These are phyloP conservation scores for Trypanosoma avium DNA, from an alignment of 208 protist species.

Conservation along the genomic window DNA sequence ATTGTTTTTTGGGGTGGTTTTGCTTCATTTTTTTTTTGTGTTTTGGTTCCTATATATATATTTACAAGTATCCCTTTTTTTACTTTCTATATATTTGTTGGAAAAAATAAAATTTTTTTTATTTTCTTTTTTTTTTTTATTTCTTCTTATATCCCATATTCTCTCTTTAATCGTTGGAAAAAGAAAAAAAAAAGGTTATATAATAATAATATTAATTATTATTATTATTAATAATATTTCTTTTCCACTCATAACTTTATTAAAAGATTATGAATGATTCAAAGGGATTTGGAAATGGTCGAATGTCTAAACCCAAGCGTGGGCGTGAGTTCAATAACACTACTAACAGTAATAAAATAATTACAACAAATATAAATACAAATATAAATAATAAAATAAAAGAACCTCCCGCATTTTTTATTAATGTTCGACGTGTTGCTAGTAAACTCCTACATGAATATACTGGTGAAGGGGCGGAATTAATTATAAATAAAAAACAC, in stretches of 20 bases:
- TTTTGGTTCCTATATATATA: no score
- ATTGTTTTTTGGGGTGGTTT: no score
- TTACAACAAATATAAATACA: no score
- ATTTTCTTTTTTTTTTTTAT: not conserved
- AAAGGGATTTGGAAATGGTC: conserved; percentile 7
- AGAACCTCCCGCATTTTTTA: not conserved
- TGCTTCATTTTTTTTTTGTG: no score
- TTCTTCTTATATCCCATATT: not conserved
- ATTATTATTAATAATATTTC: no score
- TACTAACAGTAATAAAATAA: not conserved
- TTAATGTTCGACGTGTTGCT: not conserved
- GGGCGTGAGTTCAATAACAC: not conserved
- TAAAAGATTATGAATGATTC: conserved; percentile 3
- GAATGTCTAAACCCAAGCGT: not conserved
- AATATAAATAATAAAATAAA: not conserved
- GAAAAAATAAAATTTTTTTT: no score
- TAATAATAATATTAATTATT: no score
- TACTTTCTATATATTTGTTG: no score
- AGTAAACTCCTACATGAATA: not conserved
- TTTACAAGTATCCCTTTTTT: no score
- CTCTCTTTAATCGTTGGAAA: no score
- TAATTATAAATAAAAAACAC: not conserved
- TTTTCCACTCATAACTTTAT: no score
- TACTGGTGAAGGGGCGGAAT: not conserved
- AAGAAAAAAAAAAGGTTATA: no score